Evolutionary conservation across 495 filamentous ascomycete genomes (phyloP), one percentile per base, ranked within the genome.

Genomic region (Cenococcum geophilum): DNA sequence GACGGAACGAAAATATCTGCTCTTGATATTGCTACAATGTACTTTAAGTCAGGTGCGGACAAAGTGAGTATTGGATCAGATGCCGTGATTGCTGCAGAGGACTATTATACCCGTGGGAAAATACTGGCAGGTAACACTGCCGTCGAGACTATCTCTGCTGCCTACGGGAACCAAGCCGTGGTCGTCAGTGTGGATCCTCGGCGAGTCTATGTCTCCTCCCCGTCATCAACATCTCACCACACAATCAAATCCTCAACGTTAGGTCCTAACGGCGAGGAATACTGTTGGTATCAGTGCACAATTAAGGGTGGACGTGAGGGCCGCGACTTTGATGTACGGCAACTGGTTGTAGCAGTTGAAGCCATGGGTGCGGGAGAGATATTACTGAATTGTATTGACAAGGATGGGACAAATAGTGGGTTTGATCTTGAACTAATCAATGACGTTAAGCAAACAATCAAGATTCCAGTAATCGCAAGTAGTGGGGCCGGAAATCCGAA

Each of bases 21-120:
- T 5, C 83, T 96, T 8, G 89, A 97, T 59, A 89, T 98, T 49
- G 93, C 93, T 10, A 92, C 86, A 5, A 86, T 97, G 82, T 98
- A 98, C 78, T 98, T 98, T 81, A 89, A 93, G 77, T 91, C 86
- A 23, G 93, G 93, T 37, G 93, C 93, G n/a, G 93, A 98, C 74
- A 98, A 98, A 78, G 91, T 98, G 18, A 96, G 91, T 52, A 96
- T 98, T 68, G 93, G 95, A 4, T 95, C 89, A 1, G 95, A 98
- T 73, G 92, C 93, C 50, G 93, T 97, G 11, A 81, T 83, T 36
- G 92, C 92, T 9, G 93, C 93, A 0, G 91, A 97, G 71, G 88
- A 95, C 61, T 98, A 89, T 72, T 88, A 92, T 72, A 72, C 77
- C 32, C 74, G 74, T 8, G 86, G 86, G 6, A 81, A 83, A 66